A percentile compares a stretch with the other conserved stretches of the same genome.
phyloP scores from a whole-genome alignment of 768 basidiomycete species.

The Trametes gibbosa region DNA sequence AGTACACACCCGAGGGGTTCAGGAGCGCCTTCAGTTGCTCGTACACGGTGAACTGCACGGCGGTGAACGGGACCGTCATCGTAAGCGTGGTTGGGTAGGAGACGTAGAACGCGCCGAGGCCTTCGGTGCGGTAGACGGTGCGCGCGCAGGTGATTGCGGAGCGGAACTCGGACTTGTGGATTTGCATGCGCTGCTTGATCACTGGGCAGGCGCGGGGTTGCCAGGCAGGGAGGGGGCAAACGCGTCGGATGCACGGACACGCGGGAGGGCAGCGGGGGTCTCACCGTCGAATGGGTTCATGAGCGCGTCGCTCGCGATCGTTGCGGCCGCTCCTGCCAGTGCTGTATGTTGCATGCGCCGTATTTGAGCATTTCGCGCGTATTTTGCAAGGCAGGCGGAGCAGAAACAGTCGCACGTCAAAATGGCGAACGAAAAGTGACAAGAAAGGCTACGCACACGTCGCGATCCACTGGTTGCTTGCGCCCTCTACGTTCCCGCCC shows the following conservation, averaged over 20 bases:
- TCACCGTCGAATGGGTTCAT: conserved; percentile 99
- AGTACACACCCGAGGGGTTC: conserved; percentile 86
- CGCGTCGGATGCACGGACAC: conserved; percentile 14
- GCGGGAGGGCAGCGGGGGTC: conserved; percentile 24
- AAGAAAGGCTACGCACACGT: conserved; percentile 61
- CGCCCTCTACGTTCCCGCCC: conserved; percentile 72
- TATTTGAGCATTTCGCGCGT: neutral
- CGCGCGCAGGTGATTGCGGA: conserved; percentile 84
- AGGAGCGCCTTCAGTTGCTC: conserved; percentile 85
- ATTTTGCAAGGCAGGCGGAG: neutral
- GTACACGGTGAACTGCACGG: conserved; percentile 96
- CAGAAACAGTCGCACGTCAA: neutral
- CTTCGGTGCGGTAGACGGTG: conserved; percentile 83
- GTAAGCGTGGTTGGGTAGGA: conserved; percentile 98
- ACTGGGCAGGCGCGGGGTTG: conserved; percentile 47
- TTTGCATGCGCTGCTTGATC: conserved; percentile 99
- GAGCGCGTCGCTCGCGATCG: conserved; percentile 91
- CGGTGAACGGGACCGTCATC: conserved; percentile 97
- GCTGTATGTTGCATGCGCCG: conserved; percentile 43
- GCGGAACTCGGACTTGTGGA: conserved; percentile 89
- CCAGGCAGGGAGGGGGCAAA: conserved; percentile 15
- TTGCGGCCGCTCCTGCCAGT: conserved; percentile 89
- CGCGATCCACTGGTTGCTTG: conserved; percentile 78
- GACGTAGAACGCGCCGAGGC: conserved; percentile 90
- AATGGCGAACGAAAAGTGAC: neutral